Percentiles rank a stretch among this genome's conserved stretches.
phyloP scores from a whole-genome alignment of 1,139 yeast species.

The Yamadazyma mexicana region DNA sequence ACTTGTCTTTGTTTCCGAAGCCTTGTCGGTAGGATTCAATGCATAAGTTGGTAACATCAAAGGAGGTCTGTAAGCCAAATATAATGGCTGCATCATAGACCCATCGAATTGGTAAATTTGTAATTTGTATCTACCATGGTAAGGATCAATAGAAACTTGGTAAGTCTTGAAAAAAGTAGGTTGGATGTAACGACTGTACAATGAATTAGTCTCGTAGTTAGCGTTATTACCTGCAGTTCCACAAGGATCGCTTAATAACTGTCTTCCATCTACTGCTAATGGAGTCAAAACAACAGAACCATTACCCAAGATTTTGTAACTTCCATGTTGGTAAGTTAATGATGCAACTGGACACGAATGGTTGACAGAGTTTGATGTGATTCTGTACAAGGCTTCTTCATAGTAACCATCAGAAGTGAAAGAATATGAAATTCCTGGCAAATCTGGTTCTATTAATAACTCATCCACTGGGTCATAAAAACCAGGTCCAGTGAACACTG shows the following conservation, averaged over 20 bases:
- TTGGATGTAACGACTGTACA: constrained; percentile 73
- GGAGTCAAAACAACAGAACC: constrained; percentile 75
- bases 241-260: constrained; percentile 86
- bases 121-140: constrained; percentile 79
- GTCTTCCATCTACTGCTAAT: constrained; percentile 88
- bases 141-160: constrained; percentile 64
- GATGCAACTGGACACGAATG: constrained; percentile 86
- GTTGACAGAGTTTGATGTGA: constrained; percentile 66
- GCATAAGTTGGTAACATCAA: constrained; percentile 93
- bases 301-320: constrained; percentile 58
- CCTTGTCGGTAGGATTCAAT: constrained; percentile 73
- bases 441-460: constrained; percentile 86
- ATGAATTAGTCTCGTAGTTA: constrained; percentile 31
- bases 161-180: constrained; percentile 59
- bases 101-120: constrained; percentile 84
- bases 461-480: constrained; percentile 96
- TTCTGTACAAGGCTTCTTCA: constrained; percentile 86
- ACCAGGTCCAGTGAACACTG: constrained; percentile 96
- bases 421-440: constrained; percentile 91
- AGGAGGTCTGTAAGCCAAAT: constrained; percentile 90
- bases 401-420: constrained; percentile 89
- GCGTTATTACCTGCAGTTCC: constrained; percentile 38
- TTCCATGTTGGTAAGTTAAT: constrained; percentile 86
- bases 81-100: constrained; percentile 78
- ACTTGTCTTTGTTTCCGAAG: constrained; percentile 38